Percentiles rank a stretch among this genome's conserved stretches.
phyloP scores from a whole-genome alignment of 2,329 filamentous ascomycete genomes.

The Plenodomus lindquistii region DNA sequence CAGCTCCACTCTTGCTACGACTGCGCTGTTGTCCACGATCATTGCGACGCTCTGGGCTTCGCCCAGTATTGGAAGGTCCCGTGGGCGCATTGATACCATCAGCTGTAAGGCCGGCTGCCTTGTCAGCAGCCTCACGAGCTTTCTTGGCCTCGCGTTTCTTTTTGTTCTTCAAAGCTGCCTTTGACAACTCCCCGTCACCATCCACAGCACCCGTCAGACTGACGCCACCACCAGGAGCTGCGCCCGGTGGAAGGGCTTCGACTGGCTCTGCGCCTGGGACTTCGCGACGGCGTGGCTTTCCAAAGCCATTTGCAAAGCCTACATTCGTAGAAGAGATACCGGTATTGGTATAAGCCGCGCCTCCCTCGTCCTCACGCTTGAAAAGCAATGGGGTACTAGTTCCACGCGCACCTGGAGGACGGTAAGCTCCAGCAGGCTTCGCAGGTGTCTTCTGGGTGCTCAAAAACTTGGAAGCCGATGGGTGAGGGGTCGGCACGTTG shows the following conservation, averaged over 20 bases:
- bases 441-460: constrained; percentile 90
- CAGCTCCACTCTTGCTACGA: constrained; percentile 45
- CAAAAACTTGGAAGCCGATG: constrained; percentile 80
- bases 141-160: constrained; percentile 97
- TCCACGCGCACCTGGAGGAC: constrained; percentile 90
- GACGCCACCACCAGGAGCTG: constrained; percentile 68
- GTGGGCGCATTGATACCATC: constrained; percentile 33
- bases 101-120: constrained; percentile 37
- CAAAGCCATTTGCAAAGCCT: constrained; percentile 75
- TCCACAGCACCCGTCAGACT: constrained; percentile 67
- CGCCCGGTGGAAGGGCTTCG: constrained; percentile 67
- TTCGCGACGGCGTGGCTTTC: constrained; percentile 69
- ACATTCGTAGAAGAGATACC: constrained; percentile 66
- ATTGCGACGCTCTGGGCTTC: constrained; percentile 69
- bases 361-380: constrained; percentile 96
- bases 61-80: constrained; percentile 41
- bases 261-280: constrained; percentile 85
- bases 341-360: constrained; percentile 83
- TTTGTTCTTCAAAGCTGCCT: constrained; percentile 92
- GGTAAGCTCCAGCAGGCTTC: constrained; percentile 96
- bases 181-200: constrained; percentile 75
- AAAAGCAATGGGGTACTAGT: constrained; percentile 88
- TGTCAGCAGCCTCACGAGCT: constrained; percentile 73
- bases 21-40: constrained; percentile 50
- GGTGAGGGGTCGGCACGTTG: constrained; percentile 75